These are phyloP conservation scores for Aureobasidium vineae DNA, from an alignment of 2,329 filamentous ascomycete species.

Conservation along the genomic window DNA sequence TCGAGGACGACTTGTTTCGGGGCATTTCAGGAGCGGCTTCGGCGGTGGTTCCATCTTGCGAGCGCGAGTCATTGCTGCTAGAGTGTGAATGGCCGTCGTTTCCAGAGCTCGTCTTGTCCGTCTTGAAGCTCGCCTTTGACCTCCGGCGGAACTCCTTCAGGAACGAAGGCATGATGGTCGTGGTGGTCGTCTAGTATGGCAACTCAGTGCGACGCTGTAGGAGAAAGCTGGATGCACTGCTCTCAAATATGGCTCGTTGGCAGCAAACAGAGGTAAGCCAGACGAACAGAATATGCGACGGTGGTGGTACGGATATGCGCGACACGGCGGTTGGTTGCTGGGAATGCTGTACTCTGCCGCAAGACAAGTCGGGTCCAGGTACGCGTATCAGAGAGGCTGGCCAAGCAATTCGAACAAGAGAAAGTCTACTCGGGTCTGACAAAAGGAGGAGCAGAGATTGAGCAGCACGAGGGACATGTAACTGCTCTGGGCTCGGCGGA, in stretches of 20 bases:
- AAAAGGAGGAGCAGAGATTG: neutral
- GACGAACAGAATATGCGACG: neutral
- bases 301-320: conserved; percentile 10
- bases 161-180: conserved; percentile 55
- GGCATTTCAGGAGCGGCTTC: conserved; percentile 46
- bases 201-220: neutral
- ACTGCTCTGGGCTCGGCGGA: neutral
- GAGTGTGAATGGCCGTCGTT: conserved; percentile 30
- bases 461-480: neutral
- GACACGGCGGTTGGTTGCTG: conserved; percentile 17
- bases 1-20: conserved; percentile 63
- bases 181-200: neutral
- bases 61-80: conserved; percentile 48
- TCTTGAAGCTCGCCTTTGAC: conserved; percentile 71
- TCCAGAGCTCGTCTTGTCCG: conserved; percentile 56
- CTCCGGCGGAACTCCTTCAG: conserved; percentile 70
- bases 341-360: conserved; percentile 14
- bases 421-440: neutral
- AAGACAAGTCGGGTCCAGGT: neutral
- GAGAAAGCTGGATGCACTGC: neutral
- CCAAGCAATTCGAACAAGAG: conserved; percentile 6
- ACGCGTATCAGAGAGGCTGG: conserved; percentile 1
- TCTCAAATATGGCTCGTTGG: neutral
- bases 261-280: conserved; percentile 2
- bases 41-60: conserved; percentile 32